Evolutionary conservation across 345 rosid genomes (phyloP).

Genomic region (Arabis hirsuta): DNA sequence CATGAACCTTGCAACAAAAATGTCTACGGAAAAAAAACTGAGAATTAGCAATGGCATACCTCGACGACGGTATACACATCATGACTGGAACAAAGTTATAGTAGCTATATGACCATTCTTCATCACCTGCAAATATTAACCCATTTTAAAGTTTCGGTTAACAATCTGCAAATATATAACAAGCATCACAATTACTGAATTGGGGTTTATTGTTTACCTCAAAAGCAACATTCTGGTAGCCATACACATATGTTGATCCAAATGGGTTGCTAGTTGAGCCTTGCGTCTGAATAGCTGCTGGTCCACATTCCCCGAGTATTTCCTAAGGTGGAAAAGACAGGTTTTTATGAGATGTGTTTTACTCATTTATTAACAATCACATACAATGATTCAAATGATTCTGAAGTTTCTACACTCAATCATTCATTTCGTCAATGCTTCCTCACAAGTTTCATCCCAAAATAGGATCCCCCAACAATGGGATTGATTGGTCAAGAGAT

Average conservation of each 20-base stretch:
- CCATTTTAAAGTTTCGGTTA: conserved; percentile 1
- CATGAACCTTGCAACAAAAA: background rate
- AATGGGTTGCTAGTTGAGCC: conserved; percentile 95
- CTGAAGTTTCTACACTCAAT: conserved; percentile 14
- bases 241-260: conserved; percentile 94
- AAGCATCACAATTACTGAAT: background rate
- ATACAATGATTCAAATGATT: background rate
- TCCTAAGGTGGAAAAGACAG: conserved; percentile 51
- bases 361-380: background rate
- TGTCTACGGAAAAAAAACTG: background rate
- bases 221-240: conserved; percentile 90
- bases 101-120: conserved; percentile 92
- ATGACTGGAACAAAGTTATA: conserved; percentile 83
- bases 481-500: conserved; percentile 9
- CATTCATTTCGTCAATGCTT: background rate
- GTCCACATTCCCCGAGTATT: conserved; percentile 94
- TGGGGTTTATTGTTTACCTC: conserved; percentile 56
- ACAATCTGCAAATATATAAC: conserved; percentile 1
- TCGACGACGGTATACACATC: conserved; percentile 40
- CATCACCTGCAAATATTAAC: conserved; percentile 74
- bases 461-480: conserved; percentile 4
- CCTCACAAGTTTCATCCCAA: conserved; percentile 17
- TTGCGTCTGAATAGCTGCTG: conserved; percentile 97
- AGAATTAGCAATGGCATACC: background rate
- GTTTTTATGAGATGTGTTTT: background rate